A percentile compares a stretch with the other conserved stretches of the same genome.
Evolutionary conservation across 345 rosid genomes (phyloP).

Genomic region (Cardamine occulta): DNA sequence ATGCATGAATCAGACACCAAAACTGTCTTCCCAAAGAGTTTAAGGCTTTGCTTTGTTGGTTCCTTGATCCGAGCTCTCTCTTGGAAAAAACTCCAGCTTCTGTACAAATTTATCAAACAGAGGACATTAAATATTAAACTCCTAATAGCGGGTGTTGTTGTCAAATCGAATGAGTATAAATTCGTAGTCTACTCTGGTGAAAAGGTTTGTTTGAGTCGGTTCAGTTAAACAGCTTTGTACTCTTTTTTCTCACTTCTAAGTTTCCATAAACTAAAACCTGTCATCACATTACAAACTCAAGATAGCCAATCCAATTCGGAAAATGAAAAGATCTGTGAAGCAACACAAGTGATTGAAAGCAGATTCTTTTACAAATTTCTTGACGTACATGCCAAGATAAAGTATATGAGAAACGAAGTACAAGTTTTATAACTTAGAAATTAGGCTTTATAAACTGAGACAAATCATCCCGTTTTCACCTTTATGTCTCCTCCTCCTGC

Average conservation of each 20-base stretch:
- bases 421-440: not conserved
- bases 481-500: too few relatives aligned
- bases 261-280: not conserved
- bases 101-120: conserved; percentile 43
- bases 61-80: conserved; percentile 24
- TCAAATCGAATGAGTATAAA: too few relatives aligned
- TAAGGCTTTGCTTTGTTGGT: conserved; percentile 53
- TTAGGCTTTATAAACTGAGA: too few relatives aligned
- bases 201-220: not conserved
- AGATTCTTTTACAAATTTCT: not conserved
- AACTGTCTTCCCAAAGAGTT: conserved; percentile 72
- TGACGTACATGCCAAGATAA: not conserved
- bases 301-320: not conserved
- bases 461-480: too few relatives aligned
- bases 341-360: not conserved
- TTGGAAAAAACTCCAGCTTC: conserved; percentile 46
- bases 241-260: not conserved
- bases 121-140: not conserved
- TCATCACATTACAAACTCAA: not conserved
- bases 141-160: too few relatives aligned
- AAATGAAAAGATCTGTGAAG: not conserved
- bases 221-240: not conserved
- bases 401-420: not conserved
- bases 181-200: not conserved
- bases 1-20: conserved; percentile 48